Evolutionary conservation across 352 stramenopile genomes (phyloP), one percentile per base, ranked within the genome.

Genomic region (Phytophthora sansomeana): DNA sequence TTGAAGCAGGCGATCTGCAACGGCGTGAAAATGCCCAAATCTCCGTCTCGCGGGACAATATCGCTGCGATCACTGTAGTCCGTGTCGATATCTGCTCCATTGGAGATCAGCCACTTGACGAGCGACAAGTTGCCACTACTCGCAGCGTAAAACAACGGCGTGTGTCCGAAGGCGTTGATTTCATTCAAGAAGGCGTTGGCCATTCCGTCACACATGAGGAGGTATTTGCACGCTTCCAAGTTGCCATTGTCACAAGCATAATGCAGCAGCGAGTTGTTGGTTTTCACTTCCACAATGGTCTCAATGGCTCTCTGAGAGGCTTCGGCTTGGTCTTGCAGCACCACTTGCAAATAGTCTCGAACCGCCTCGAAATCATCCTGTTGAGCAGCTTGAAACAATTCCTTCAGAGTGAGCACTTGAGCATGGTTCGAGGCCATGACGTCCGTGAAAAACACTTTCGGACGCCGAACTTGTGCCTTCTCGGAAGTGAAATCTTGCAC

Each of bases 31-130:
- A 91, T 90, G 0, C 80, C 81, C 3, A 83, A 63, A 55, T 95
- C 84, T 14, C 67, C 83, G 11, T 90, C 75, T 26, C 81, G 75
- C 8, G 83, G 78, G 1, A 51, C 56, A 7, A 91, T 64, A 32
- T 87, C 76, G 2, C 65, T 58, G 6, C 74, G 78, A 49, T 89
- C 78, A 43, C 81, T 93, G 58, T 92, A 93, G 65, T 95, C 87
- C 10, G 74, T 89, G 58, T 95, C 87, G 29, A 95, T 92, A 48
- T 95, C 87, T 0, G 87, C 83, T 29, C 87, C 85, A 29, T 93
- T 93, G 3, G 87, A 95, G 47, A 95, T 79, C 43, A 95, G 67
- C 87, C 87, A 93, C 53, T 95, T 95, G 54, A 95, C 81, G 5
- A 95, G 63, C n/a, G 85, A 60, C 1, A 93, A 53, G 1, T 88